Conservation (phyloP, 2,329 filamentous ascomycete genomes). For the Xylaria sp. region DNA sequence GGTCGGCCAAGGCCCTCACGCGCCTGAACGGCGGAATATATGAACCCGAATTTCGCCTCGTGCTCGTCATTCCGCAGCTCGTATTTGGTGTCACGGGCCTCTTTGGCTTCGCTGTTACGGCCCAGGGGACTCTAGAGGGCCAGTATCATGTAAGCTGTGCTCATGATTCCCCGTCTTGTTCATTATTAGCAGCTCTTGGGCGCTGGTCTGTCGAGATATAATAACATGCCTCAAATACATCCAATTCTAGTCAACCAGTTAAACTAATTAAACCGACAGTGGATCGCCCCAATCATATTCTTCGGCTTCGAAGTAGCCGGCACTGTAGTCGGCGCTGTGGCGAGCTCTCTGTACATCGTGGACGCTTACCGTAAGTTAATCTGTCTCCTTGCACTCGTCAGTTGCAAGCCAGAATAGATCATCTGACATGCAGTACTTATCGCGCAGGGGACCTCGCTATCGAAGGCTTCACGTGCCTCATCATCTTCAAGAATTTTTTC, state of each 20-base stretch:
- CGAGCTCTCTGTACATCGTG: constrained; percentile 87
- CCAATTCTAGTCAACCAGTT: not conserved
- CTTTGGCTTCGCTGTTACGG: constrained; percentile 85
- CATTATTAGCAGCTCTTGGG: not conserved
- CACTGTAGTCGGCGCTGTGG: constrained; percentile 92
- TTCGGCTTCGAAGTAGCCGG: constrained; percentile 86
- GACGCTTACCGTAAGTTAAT: constrained; percentile 82
- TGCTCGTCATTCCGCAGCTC: constrained; percentile 85
- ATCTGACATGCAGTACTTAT: constrained; percentile 5
- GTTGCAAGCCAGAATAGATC: not conserved
- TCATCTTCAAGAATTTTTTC: constrained; percentile 96
- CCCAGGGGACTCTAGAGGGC: constrained; percentile 63
- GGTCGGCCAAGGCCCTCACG: constrained; percentile 76
- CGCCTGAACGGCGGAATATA: constrained; percentile 82
- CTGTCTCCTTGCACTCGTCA: not conserved
- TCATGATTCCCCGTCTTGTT: not conserved
- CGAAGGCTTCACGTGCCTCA: constrained; percentile 88
- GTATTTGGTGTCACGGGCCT: constrained; percentile 81
- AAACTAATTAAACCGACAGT: constrained; percentile 51
- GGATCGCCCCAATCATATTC: constrained; percentile 81
- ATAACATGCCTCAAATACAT: not conserved
- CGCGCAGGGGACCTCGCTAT: constrained; percentile 77
- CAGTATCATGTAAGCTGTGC: constrained; percentile 61
- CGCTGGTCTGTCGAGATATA: not conserved
- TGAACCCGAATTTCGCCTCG: constrained; percentile 89